Evolutionary conservation across 108 stramenopile genomes (phyloP), one percentile per base, ranked within the genome.

Genomic region (Cyclostephanos tholiformis): DNA sequence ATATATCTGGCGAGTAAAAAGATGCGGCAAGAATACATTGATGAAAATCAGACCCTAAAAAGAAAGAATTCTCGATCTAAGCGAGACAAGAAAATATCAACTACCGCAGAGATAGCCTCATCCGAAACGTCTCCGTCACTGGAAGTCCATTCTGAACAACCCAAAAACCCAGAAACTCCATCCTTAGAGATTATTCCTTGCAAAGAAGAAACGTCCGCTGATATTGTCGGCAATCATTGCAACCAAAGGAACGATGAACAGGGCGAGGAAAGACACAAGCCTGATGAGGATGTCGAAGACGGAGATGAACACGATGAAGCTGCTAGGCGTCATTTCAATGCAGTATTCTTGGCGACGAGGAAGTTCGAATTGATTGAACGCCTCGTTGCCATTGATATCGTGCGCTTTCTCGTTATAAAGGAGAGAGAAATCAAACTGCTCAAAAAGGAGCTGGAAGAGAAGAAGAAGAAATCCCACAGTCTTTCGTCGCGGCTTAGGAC

Each of bases 291-390:
- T 11, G 35, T 39, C 13, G 58, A 49, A 8, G 4, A 52, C 49
- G n/a, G 26, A 5, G 25, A 64, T 36, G 36, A 32, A 48, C 25
- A 50, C 35, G 63, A 57, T 39, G 26, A 53, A 58, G 16, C 59
- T 59, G 61, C 74, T 14, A 82, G 66, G 63, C 71, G 74, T 25
- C 65, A 63, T 27, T 70, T 82, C 27, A 82, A 82, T 38, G 74
- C 80, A 60, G 75, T 71, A 46, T 82, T 82, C 51, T 63, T 82
- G 17, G 80, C 80, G 5, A 75, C 80, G 16, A 69, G 80, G 23
- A 82, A 82, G 49, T 82, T 69, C 41, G 80, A 82, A 46, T 51
- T 82, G 20, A 71, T 82, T 26, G 80, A 82, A 66, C 80, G 80
- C 11, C 73, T 75, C 11, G 69, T 82, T 44, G 80, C 72, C 6